phyloP scores from a whole-genome alignment of 2,329 filamentous ascomycete genomes.

The Sclerotinia glacialis region DNA sequence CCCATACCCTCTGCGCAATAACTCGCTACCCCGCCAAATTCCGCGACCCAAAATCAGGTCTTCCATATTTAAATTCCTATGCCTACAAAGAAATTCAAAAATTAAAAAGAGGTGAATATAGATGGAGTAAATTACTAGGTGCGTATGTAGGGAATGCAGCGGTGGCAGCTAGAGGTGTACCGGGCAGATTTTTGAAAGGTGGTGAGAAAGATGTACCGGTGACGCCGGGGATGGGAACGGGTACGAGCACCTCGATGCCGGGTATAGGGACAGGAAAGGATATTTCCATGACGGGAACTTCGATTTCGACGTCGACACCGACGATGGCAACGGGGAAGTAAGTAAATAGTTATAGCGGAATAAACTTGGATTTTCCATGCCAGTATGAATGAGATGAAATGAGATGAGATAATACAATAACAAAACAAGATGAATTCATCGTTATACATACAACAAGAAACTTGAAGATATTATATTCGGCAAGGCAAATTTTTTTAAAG shows the following conservation, averaged over 20 bases:
- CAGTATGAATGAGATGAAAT: background rate
- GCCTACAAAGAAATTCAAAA: constrained; percentile 82
- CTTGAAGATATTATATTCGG: too few species aligned
- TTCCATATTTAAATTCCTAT: constrained; percentile 74
- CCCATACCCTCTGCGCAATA: constrained; percentile 64
- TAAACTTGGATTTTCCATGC: background rate
- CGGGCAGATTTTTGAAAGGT: constrained; percentile 61
- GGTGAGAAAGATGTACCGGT: background rate
- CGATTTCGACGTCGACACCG: background rate
- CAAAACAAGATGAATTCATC: too few species aligned
- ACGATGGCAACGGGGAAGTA: background rate
- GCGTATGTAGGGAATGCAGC: constrained; percentile 73
- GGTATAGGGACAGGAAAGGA: background rate
- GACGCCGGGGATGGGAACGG: too few species aligned
- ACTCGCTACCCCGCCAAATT: constrained; percentile 80
- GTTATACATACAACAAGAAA: too few species aligned
- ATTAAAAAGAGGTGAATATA: constrained; percentile 68
- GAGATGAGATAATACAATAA: background rate
- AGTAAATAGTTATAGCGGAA: background rate
- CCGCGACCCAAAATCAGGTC: constrained; percentile 77
- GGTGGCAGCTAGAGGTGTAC: constrained; percentile 71
- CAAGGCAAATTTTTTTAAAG: too few species aligned
- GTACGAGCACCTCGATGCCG: background rate
- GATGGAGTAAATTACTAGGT: constrained; percentile 77
- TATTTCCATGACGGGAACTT: background rate